A percentile compares a stretch with the other conserved stretches of the same genome.
These are phyloP conservation scores for Paraphoma chrysanthemicola DNA, from an alignment of 2,329 filamentous ascomycete genomes.

Conservation along the genomic window DNA sequence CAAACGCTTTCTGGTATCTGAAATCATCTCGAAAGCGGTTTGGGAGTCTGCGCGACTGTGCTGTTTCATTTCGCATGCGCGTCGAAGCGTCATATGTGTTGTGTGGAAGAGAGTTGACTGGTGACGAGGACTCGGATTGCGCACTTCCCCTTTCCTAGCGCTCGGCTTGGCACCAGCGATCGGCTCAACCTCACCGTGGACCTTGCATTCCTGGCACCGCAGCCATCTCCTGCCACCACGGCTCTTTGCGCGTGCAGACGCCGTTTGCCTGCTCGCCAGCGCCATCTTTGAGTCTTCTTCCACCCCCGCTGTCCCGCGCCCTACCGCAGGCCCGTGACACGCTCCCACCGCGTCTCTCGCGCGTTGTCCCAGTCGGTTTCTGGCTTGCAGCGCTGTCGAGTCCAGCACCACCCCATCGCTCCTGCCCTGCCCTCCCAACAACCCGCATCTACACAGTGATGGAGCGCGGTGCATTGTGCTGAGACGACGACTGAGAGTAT, in stretches of 20 bases:
- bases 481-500: conserved; percentile 55
- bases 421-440: conserved; percentile 11
- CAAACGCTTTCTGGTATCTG: not conserved
- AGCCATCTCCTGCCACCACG: conserved; percentile 32
- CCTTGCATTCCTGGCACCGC: conserved; percentile 30
- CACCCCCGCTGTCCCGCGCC: conserved; percentile 6
- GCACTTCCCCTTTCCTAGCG: conserved; percentile 21
- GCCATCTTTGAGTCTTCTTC: conserved; percentile 15
- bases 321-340: conserved; percentile 19
- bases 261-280: conserved; percentile 16
- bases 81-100: conserved; percentile 10
- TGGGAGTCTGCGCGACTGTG: conserved; percentile 21
- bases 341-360: conserved; percentile 34
- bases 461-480: conserved; percentile 31
- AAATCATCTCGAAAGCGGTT: conserved; percentile 1
- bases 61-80: conserved; percentile 3
- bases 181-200: conserved; percentile 20
- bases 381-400: conserved; percentile 29
- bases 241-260: conserved; percentile 26
- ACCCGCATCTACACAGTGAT: conserved; percentile 31
- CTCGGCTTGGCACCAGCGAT: conserved; percentile 19
- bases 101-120: conserved; percentile 22
- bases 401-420: conserved; percentile 12
- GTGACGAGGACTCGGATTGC: conserved; percentile 6
- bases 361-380: conserved; percentile 32